Percentiles rank a stretch among this genome's conserved stretches.
Evolutionary conservation across 768 basidiomycete genomes (phyloP).

Genomic region (Tricholoma hemisulphureum): DNA sequence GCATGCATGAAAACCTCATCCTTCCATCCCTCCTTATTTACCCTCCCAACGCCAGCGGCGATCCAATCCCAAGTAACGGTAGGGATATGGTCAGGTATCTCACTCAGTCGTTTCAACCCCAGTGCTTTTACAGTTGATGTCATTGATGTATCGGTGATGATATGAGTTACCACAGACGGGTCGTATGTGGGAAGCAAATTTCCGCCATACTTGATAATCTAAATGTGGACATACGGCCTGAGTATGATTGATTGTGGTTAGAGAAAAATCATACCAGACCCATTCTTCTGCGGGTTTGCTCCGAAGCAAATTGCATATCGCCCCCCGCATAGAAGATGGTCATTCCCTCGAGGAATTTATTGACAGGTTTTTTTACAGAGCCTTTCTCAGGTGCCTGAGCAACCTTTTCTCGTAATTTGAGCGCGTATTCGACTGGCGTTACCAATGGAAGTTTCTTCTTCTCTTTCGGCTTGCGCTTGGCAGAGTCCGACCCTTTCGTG

Average conservation of each 20-base stretch:
- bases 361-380: constrained; percentile 10
- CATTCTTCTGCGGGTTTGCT: constrained; percentile 56
- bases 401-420: constrained; percentile 38
- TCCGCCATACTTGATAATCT: constrained; percentile 69
- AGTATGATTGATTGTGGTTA: constrained; percentile 1
- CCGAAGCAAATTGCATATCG: constrained; percentile 53
- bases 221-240: background rate
- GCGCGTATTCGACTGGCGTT: constrained; percentile 55
- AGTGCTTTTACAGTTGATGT: constrained; percentile 38
- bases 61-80: constrained; percentile 68
- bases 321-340: constrained; percentile 58
- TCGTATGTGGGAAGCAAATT: constrained; percentile 60
- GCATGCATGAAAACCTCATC: constrained; percentile 45
- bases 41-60: constrained; percentile 34
- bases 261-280: constrained; percentile 45
- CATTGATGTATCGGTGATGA: constrained; percentile 50
- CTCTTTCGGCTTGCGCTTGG: constrained; percentile 22
- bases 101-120: constrained; percentile 46
- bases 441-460: constrained; percentile 42
- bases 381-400: constrained; percentile 17
- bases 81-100: constrained; percentile 66
- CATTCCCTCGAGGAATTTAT: constrained; percentile 48
- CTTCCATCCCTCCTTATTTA: constrained; percentile 31
- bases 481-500: constrained; percentile 18
- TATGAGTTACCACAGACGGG: constrained; percentile 57